phyloP scores from a whole-genome alignment of 805 yeast species.

The Kodamaea sagamina region DNA sequence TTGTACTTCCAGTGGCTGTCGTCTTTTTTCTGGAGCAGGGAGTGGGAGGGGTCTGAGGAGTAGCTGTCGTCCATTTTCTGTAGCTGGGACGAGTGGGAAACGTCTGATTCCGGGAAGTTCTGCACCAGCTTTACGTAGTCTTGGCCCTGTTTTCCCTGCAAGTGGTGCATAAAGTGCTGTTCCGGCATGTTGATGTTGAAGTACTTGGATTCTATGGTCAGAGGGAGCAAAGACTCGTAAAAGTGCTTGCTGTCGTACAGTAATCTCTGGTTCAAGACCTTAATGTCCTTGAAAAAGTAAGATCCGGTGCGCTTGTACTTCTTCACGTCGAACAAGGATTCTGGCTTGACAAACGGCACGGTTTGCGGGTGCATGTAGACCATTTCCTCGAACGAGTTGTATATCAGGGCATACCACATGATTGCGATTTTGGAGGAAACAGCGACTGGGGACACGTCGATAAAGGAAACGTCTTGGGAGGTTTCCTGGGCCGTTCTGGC shows the following conservation, averaged over 20 bases:
- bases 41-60: too few species aligned
- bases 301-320: slow-evolving; percentile 23
- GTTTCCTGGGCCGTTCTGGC: not conserved
- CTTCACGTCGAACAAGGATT: slow-evolving; percentile 9
- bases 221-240: slow-evolving; percentile 11
- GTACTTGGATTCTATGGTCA: slow-evolving; percentile 6
- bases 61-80: too few species aligned
- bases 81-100: too few species aligned
- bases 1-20: not conserved
- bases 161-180: not conserved
- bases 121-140: too few species aligned
- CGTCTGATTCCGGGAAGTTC: too few species aligned
- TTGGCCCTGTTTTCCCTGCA: too few species aligned
- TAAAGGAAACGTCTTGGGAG: slow-evolving; percentile 6
- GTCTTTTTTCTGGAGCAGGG: not conserved
- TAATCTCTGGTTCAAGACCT: slow-evolving; percentile 7
- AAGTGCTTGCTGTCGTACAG: slow-evolving; percentile 9
- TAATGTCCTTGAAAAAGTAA: slow-evolving; percentile 24
- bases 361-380: slow-evolving; percentile 13
- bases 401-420: slow-evolving; percentile 14
- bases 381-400: slow-evolving; percentile 15
- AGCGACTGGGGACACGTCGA: slow-evolving; percentile 8
- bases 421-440: not conserved
- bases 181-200: not conserved
- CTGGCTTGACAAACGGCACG: slow-evolving; percentile 15